These are phyloP conservation scores for Phenoliferia sp. DNA, from an alignment of 1,284 basidiomycete species.

Conservation along the genomic window DNA sequence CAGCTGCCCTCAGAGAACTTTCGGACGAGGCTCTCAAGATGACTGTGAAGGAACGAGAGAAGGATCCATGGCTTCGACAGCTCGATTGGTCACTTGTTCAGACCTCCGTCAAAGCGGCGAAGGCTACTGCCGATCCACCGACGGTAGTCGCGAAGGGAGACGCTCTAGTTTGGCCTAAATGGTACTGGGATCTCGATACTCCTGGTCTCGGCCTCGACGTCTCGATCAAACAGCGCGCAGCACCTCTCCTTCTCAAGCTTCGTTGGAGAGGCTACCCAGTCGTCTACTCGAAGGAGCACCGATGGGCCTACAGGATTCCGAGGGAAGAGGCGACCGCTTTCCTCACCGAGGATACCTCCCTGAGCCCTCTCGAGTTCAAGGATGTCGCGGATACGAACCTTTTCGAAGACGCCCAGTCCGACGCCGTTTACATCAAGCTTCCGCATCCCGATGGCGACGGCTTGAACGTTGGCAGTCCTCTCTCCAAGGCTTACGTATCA, in stretches of 20 bases:
- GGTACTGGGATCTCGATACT: constrained; percentile 84
- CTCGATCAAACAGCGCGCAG: constrained; percentile 75
- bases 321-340: constrained; percentile 32
- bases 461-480: constrained; percentile 88
- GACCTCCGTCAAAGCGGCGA: neutral
- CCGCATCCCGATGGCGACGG: constrained; percentile 93
- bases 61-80: constrained; percentile 29
- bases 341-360: constrained; percentile 15
- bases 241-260: constrained; percentile 79
- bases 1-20: constrained; percentile 11
- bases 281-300: constrained; percentile 78
- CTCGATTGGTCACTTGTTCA: constrained; percentile 33
- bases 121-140: neutral
- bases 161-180: constrained; percentile 64
- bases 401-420: constrained; percentile 47
- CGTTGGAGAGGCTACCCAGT: constrained; percentile 86
- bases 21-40: constrained; percentile 16
- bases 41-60: constrained; percentile 1
- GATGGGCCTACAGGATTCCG: constrained; percentile 84
- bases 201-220: constrained; percentile 62
- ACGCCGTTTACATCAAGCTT: constrained; percentile 75
- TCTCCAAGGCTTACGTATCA: constrained; percentile 84
- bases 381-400: constrained; percentile 59
- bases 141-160: neutral
- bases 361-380: constrained; percentile 48